Evolutionary conservation across 306 rosid genomes (phyloP), one percentile per base, ranked within the genome.

Genomic region (Ammopiptanthus mongolicus): DNA sequence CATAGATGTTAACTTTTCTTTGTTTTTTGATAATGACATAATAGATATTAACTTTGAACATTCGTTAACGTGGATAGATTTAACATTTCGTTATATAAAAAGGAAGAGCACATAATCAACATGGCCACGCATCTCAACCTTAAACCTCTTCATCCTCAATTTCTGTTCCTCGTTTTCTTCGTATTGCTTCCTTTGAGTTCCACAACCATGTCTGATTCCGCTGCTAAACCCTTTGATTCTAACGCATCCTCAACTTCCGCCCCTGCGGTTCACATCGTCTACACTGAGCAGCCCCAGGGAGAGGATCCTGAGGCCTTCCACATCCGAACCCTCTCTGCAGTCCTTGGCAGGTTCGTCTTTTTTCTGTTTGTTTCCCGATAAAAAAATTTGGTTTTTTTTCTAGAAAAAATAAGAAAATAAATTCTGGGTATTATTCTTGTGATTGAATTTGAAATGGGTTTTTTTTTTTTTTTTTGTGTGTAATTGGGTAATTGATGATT

Each of bases 251-350:
- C 85, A 8, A 58, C 83, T 3, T 14, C 91, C 5, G 62, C 80
- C 50, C 74, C 91, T 3, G 84, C 93, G 0, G 97, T 95, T 66
- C 96, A 95, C 78, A 95, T 95, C 60, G 75, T 95, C 0, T 91
- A 95, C 86, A 89, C 96, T 3, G 97, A 95, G 83, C 67, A 55
- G 15, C 96, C 96, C 7, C 78, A 79, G 17, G 61, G 69, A 21
- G 91, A 88, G 69, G 97, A 95, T 14, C 87, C 95, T 5, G 96
- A 88, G 87, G 82, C 94, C 22, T 90, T 65, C 65, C 93, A 95
- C 77, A 67, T 95, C 86, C 90, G 91, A 81, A 95, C 96, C 91
- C 97, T 95, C 21, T 65, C 96, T 29, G 53, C 97, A 2, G 97
- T 89, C 51, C 88, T 95, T 25, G 97, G 98, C 83, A 91, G 98